Conservation (phyloP, 371 early-diverging fungal species). For the Nosema granulosis region DNA sequence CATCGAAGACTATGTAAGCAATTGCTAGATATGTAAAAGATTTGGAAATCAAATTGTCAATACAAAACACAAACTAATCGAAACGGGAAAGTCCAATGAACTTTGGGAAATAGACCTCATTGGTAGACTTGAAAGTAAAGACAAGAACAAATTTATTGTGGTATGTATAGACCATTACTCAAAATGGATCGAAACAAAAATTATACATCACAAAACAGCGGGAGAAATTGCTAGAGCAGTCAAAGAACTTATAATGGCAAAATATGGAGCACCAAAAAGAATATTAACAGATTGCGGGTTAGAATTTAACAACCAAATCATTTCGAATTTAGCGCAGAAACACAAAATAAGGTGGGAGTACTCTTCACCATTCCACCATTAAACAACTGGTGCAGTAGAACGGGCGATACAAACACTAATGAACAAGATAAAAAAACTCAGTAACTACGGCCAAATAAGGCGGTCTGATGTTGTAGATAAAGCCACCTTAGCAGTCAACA, state of each 20-base stretch:
- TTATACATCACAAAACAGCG: conserved; percentile 55
- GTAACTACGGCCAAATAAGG: too few relatives aligned
- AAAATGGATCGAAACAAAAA: conserved; percentile 65
- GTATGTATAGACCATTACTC: conserved; percentile 67
- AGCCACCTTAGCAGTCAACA: conserved; percentile 25
- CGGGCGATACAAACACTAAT: conserved; percentile 35
- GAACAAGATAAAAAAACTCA: too few relatives aligned
- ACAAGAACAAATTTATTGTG: conserved; percentile 65
- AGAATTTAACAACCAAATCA: conserved; percentile 52
- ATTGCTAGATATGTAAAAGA: conserved; percentile 16
- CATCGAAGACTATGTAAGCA: conserved; percentile 7
- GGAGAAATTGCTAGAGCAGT: conserved; percentile 59
- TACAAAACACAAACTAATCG: too few relatives aligned
- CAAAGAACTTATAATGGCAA: conserved; percentile 4
- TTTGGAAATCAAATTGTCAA: too few relatives aligned
- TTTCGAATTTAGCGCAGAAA: not conserved
- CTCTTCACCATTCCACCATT: not conserved
- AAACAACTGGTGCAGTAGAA: conserved; percentile 24
- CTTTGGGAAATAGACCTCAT: conserved; percentile 67
- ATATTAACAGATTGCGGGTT: conserved; percentile 65
- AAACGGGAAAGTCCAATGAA: too few relatives aligned
- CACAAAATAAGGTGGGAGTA: not conserved
- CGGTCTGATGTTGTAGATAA: too few relatives aligned
- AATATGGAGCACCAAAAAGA: conserved; percentile 57
- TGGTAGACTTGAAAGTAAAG: conserved; percentile 48